A percentile compares a stretch with the other conserved stretches of the same genome.
Conservation (phyloP, 164 flowering plant species). For the Echeveria elegans region DNA sequence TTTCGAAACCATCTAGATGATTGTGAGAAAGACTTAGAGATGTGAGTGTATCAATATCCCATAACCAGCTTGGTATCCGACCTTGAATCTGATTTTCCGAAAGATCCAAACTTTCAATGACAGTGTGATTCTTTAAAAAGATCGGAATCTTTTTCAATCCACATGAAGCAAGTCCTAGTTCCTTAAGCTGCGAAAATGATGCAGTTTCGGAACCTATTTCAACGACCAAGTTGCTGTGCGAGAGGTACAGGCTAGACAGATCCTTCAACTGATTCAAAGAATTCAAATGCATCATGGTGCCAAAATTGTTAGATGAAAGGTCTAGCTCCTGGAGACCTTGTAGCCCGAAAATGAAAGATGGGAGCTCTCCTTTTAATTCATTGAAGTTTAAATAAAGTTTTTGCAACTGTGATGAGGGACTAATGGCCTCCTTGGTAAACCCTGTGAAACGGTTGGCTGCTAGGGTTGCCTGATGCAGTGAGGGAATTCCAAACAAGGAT, state of each 20-base stretch:
- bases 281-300: slow-evolving; percentile 17
- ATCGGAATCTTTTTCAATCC: slow-evolving; percentile 19
- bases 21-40: slow-evolving; percentile 19
- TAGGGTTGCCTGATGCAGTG: slow-evolving; percentile 13
- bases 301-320: slow-evolving; percentile 24
- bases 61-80: slow-evolving; percentile 11
- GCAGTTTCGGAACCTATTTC: not conserved
- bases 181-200: not conserved
- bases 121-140: slow-evolving; percentile 11
- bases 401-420: slow-evolving; percentile 7
- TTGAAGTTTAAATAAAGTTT: slow-evolving; percentile 22
- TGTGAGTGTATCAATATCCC: slow-evolving; percentile 13
- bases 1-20: slow-evolving; percentile 13
- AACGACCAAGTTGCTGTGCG: slow-evolving; percentile 26
- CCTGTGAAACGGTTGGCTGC: slow-evolving; percentile 20
- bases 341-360: slow-evolving; percentile 17
- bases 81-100: slow-evolving; percentile 17
- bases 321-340: slow-evolving; percentile 14
- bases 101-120: slow-evolving; percentile 14
- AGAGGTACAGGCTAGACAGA: slow-evolving; percentile 29
- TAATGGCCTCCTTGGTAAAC: not conserved
- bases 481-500: slow-evolving; percentile 17
- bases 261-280: slow-evolving; percentile 16
- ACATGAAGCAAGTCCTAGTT: slow-evolving; percentile 29
- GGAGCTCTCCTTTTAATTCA: slow-evolving; percentile 19